phyloP scores from a whole-genome alignment of 2,329 filamentous ascomycete species.

The Aureobasidium vineae region DNA sequence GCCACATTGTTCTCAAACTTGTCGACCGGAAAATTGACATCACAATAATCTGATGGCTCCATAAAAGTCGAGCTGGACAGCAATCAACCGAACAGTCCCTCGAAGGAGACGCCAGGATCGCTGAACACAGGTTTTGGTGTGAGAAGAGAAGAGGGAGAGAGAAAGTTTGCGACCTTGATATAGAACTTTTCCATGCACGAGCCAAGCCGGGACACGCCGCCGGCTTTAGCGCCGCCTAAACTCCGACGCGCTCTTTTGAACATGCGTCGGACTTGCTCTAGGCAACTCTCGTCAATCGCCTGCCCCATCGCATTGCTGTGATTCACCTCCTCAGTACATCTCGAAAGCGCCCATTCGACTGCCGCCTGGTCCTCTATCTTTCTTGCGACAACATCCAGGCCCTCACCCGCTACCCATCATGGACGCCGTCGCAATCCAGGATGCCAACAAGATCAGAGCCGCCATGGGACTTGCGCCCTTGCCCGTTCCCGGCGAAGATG shows the following conservation, averaged over 20 bases:
- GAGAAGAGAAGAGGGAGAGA: conserved; percentile 45
- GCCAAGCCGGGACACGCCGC: conserved; percentile 22
- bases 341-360: no score
- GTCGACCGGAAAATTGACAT: conserved; percentile 92
- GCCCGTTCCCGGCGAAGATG: conserved; percentile 68
- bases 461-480: conserved; percentile 88
- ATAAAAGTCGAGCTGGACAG: conserved; percentile 84
- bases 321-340: no score
- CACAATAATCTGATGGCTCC: conserved; percentile 71
- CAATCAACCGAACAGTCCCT: conserved; percentile 68
- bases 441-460: conserved; percentile 87
- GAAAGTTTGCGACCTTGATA: conserved; percentile 26
- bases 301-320: neutral
- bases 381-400: neutral
- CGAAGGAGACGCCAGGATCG: conserved; percentile 61
- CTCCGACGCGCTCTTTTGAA: conserved; percentile 4
- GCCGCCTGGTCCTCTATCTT: neutral
- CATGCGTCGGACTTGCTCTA: neutral
- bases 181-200: conserved; percentile 3
- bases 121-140: conserved; percentile 76
- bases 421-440: conserved; percentile 70
- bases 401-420: conserved; percentile 35
- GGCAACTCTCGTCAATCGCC: neutral
- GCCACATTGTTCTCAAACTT: conserved; percentile 76
- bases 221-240: conserved; percentile 15